These are phyloP conservation scores for Microsporum canis DNA, from an alignment of 2,329 filamentous ascomycete genomes.

Conservation along the genomic window DNA sequence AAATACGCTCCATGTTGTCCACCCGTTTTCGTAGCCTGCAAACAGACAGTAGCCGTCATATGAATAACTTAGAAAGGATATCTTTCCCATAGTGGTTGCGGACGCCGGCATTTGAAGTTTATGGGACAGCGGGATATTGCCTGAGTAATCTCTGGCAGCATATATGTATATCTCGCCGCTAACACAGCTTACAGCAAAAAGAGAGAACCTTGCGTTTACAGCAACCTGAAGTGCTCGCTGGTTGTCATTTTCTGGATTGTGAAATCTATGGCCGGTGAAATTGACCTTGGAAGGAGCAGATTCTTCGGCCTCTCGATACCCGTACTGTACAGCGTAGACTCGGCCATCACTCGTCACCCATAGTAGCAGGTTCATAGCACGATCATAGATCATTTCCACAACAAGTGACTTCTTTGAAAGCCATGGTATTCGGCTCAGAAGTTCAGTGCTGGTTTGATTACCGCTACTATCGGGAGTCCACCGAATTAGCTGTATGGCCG, in stretches of 20 bases:
- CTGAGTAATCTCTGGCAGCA: constrained; percentile 80
- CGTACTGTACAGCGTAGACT: constrained; percentile 79
- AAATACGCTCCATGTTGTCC: constrained; percentile 96
- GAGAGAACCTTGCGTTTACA: constrained; percentile 88
- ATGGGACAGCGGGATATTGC: constrained; percentile 83
- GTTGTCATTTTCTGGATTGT: constrained; percentile 51
- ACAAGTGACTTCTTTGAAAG: constrained; percentile 66
- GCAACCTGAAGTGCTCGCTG: constrained; percentile 60
- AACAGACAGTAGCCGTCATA: constrained; percentile 95
- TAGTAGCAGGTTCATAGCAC: constrained; percentile 88
- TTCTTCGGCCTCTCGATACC: constrained; percentile 32
- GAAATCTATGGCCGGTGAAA: constrained; percentile 87
- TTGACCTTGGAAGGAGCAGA: constrained; percentile 49
- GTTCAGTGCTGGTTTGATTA: constrained; percentile 79
- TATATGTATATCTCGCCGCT: constrained; percentile 81
- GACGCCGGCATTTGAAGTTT: constrained; percentile 60
- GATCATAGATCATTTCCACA: constrained; percentile 79
- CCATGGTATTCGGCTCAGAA: constrained; percentile 79
- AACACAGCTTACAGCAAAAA: constrained; percentile 74
- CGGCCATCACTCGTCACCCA: constrained; percentile 85
- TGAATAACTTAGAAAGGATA: constrained; percentile 73
- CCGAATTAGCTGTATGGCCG: constrained; percentile 90
- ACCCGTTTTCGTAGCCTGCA: constrained; percentile 81
- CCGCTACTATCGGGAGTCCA: constrained; percentile 79
- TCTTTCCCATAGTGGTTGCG: constrained; percentile 51